A percentile compares a stretch with the other conserved stretches of the same genome.
Conservation (phyloP, 352 stramenopile species). For the Globisporangium rhizosaccharum region DNA sequence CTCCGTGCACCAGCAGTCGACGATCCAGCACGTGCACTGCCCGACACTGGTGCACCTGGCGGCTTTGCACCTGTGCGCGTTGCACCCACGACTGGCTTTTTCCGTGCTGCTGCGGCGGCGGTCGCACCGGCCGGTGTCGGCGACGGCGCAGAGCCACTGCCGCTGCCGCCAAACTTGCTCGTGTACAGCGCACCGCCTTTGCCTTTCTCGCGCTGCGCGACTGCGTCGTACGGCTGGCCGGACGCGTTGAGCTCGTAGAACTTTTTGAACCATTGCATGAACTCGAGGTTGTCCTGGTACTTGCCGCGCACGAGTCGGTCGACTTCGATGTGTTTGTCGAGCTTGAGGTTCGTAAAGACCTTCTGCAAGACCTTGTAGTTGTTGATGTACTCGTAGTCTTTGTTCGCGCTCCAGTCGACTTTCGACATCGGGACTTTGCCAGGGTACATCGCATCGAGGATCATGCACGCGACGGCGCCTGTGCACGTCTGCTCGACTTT, state of each 20-base stretch:
- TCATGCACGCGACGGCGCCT: constrained; percentile 96
- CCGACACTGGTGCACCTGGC: constrained; percentile 31
- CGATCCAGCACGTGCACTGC: constrained; percentile 18
- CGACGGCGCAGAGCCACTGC: constrained; percentile 18
- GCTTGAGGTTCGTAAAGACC: constrained; percentile 94
- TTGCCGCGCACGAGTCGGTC: constrained; percentile 97
- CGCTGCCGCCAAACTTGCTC: constrained; percentile 49
- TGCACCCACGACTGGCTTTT: constrained; percentile 22
- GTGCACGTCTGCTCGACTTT: constrained; percentile 98
- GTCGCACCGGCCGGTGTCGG: constrained; percentile 14
- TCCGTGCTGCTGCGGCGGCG: constrained; percentile 27
- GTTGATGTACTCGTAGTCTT: constrained; percentile 97
- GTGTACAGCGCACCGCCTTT: constrained; percentile 90
- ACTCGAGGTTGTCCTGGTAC: constrained; percentile 99
- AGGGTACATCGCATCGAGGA: constrained; percentile 94
- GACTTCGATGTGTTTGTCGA: constrained; percentile 96
- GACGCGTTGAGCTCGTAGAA: constrained; percentile 91
- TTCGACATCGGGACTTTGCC: constrained; percentile 95
- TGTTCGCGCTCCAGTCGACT: constrained; percentile 97
- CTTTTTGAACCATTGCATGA: constrained; percentile 98
- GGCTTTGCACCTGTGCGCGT: constrained; percentile 30
- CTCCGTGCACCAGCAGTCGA: constrained; percentile 4
- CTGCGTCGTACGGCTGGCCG: constrained; percentile 90
- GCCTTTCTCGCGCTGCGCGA: constrained; percentile 88
- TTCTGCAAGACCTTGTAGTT: constrained; percentile 99